Evolutionary conservation across 2,329 filamentous ascomycete species (phyloP), one percentile per base, ranked within the genome.

Genomic region (Talaromyces marneffei): DNA sequence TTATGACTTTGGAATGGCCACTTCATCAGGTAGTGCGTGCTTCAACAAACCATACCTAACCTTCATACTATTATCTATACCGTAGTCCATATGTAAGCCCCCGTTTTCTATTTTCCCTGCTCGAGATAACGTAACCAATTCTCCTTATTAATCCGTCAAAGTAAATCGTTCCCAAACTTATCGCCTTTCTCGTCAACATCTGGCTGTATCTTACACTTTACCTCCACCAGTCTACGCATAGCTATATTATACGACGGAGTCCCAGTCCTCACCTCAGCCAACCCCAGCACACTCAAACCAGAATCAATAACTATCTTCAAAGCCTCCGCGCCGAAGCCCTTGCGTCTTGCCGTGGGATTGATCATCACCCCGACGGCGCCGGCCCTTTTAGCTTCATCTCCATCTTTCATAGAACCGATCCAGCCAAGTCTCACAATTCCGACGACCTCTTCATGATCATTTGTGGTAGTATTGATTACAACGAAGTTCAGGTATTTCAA

Each of bases 301-400:
- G 53, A 60, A 20, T 54, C 57, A 35, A 60, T 42, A 8, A 54
- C 57, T 23, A 60, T 60, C n/a, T 40, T 35, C 20, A 60, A 18
- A 33, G 57, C 46, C 46, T 60, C 46, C 10, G 12, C 23, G 7
- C 25, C 46, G 16, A 53, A 44, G 14, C 57, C 57, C 25, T 54
- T 60, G 6, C 57, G 44, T 50, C 56, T 42, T 23, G 56, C 27
- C 9, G 31, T 23, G 8, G 42, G 56, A 20, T 58, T 42, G 14
- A 50, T 23, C 42, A 58, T 29, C 2, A 48, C 40, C 6, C 56
- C 56, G 23, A 42, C 56, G 5, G 42, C 56, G 10, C 56, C 56
- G 10, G 42, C 56, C 23, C 56, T 42, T 18, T 9, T 58, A 8
- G 14, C 20, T 42, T 18, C 40, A 7, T 50, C 31, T 1, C 33